Evolutionary conservation across 2,329 filamentous ascomycete genomes (phyloP).

Genomic region (Orbilia ellipsospora): DNA sequence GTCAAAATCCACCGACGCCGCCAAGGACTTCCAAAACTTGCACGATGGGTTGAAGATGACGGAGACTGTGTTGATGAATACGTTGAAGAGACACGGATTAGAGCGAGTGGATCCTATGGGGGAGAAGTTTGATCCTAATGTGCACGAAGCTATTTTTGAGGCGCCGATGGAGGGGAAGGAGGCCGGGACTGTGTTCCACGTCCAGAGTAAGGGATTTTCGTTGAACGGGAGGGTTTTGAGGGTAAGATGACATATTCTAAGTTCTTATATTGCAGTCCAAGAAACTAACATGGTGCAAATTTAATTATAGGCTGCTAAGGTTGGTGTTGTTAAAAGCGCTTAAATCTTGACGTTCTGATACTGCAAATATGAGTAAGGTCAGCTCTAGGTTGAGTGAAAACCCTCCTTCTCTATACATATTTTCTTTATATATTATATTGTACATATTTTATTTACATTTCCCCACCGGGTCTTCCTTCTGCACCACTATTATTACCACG

Average conservation of each 20-base stretch:
- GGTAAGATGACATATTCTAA: slow-evolving; percentile 61
- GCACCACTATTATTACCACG: slow-evolving; percentile 10
- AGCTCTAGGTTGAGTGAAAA: background rate
- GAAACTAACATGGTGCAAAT: slow-evolving; percentile 1
- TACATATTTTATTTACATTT: slow-evolving; percentile 55
- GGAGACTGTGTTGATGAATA: slow-evolving; percentile 84
- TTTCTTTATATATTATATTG: slow-evolving; percentile 42
- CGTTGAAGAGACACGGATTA: slow-evolving; percentile 91
- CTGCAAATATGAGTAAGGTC: background rate
- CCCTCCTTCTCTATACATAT: slow-evolving; percentile 30
- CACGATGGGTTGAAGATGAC: slow-evolving; percentile 96
- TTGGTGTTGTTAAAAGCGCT: slow-evolving; percentile 39
- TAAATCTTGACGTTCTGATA: slow-evolving; percentile 4
- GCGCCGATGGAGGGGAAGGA: slow-evolving; percentile 87
- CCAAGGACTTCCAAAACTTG: slow-evolving; percentile 75
- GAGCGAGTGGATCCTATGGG: slow-evolving; percentile 85
- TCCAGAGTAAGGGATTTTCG: slow-evolving; percentile 94
- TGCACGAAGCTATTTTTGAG: slow-evolving; percentile 97
- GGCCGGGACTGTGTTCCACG: slow-evolving; percentile 88
- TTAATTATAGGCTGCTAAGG: slow-evolving; percentile 36
- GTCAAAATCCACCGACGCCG: slow-evolving; percentile 68
- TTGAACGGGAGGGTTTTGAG: slow-evolving; percentile 90
- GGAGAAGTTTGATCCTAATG: slow-evolving; percentile 94
- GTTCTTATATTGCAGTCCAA: background rate
- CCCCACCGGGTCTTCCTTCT: slow-evolving; percentile 3